Percentiles rank a stretch among this genome's conserved stretches.
Evolutionary conservation across 2,329 filamentous ascomycete genomes (phyloP).

Genomic region (Thielaviopsis cerberus): DNA sequence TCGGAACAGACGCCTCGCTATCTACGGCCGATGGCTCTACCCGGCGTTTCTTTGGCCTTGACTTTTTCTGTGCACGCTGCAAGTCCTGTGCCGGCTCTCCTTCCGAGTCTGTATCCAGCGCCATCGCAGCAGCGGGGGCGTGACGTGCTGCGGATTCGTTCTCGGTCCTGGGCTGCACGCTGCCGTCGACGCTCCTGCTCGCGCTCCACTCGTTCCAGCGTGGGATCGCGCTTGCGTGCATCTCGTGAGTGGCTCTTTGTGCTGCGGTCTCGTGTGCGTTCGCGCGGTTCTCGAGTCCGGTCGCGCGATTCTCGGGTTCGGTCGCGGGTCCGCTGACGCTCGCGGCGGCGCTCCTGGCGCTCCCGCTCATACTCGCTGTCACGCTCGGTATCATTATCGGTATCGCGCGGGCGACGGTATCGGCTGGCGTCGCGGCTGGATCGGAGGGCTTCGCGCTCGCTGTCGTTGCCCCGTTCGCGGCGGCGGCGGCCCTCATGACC

Average conservation of each 20-base stretch:
- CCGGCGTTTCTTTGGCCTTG: not conserved
- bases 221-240: not conserved
- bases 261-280: not conserved
- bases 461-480: conserved; percentile 11
- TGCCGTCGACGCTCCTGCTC: conserved; percentile 15
- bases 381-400: not conserved
- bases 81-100: conserved; percentile 1
- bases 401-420: conserved; percentile 2
- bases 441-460: conserved; percentile 7
- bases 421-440: conserved; percentile 2
- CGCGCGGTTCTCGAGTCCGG: not conserved
- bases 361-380: conserved; percentile 3
- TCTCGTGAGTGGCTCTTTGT: not conserved
- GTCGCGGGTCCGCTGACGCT: not conserved
- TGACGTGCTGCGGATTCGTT: conserved; percentile 5
- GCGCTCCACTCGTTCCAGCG: not conserved
- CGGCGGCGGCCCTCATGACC: conserved; percentile 3
- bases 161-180: conserved; percentile 13
- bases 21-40: not conserved
- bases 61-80: not conserved
- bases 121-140: conserved; percentile 6
- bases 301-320: not conserved
- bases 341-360: conserved; percentile 1
- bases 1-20: not conserved
- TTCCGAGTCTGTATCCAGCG: conserved; percentile 8